Base-by-base conservation (phyloP, 1,139 yeast genomes). In the Pichia sp. region DNA sequence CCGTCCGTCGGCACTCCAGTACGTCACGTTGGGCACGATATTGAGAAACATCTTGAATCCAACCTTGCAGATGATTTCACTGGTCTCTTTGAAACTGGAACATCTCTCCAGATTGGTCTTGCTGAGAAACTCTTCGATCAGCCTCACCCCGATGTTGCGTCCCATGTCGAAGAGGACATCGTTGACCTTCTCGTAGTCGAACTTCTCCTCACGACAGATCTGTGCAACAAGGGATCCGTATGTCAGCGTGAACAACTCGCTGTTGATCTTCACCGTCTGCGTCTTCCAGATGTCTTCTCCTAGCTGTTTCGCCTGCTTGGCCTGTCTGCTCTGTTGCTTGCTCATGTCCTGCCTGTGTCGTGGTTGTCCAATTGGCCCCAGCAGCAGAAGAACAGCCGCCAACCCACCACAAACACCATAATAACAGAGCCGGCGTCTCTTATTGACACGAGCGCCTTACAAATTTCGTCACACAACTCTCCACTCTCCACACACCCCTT, bases 201-300 rank as follows among this genome's bases (percentile, higher is more conserved):
- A 77, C 49, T 82, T 77, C 64, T 79, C 83, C 62, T 93, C 99
- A 51, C 83, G 80, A 62, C 96, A 90, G 46, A 93, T 71, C 63
- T 93, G 98, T n/a, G 96, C 81, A 43, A 93, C 99, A 39, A 94
- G 79, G 3, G 96, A 84, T 12, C 99, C 99, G 62, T 93, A 93
- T 1, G 97, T 91, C 50, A 93, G 71, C 18, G 96, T 89, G 68
- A 93, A 87, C 45, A 93, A 75, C 67, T 94, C 99, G 4, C 96
- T 85, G 64, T 91, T 91, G 50, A 93, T 85, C 67, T 93, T 93
- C 58, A 89, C 96, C 38, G 86, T 87, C 56, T 79, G 80, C 60
- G 82, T 85, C 67, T 88, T 89, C 97, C 98, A 93, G 48, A 90
- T 81, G 49, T 91, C 98, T 52, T 93, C 99, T 28, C 96, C 94